Base-by-base conservation (phyloP, 805 yeast species). In the Wickerhamiella domercqiae region DNA sequence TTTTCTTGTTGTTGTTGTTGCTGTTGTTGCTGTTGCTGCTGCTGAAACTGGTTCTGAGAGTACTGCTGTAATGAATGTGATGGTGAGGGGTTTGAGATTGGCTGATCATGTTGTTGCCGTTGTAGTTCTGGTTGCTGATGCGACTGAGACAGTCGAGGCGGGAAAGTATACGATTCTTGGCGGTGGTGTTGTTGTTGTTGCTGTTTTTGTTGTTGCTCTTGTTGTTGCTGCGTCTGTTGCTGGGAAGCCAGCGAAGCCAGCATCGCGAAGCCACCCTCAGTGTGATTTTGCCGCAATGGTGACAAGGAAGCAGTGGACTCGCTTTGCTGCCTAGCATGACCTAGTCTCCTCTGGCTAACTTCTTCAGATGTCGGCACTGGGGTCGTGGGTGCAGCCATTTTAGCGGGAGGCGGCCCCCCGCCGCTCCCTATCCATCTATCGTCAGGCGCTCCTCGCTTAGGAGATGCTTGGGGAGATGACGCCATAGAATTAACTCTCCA, bases 101-200 rank as follows among this genome's bases (percentile, higher is more conserved):
- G n/a, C n/a, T n/a, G n/a, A n/a, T 24, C 11, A 24, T 24, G 26
- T 9, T 24, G 37, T 17, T n/a, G 4, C 9, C 19, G 14, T n/a
- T 14, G 4, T 22, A 14, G 30, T 6, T 22, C n/a, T 9, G 32
- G 14, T 29, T 29, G 16, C 13, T 24, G 26, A 13, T 14, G 15
- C 14, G 13, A n/a, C 24, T 32, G 35, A 4, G n/a, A 6, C 29
- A 26, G 32, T 11, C 15, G 20, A 11, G 17, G 14, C 21, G 17
- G 29, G 35, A 18, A 20, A 25, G 31, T 16, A 13, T 29, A 30
- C 32, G 22, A 21, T 14, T 35, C 39, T 31, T 17, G 17, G 35
- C 29, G 37, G 32, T 31, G 24, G 29, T 18, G 31, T 28, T 26
- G 13, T 32, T 32, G 32, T 37, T 37, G 30, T 13, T 18, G 20